phyloP scores from a whole-genome alignment of 805 yeast genomes.

The Candida nanaspora region DNA sequence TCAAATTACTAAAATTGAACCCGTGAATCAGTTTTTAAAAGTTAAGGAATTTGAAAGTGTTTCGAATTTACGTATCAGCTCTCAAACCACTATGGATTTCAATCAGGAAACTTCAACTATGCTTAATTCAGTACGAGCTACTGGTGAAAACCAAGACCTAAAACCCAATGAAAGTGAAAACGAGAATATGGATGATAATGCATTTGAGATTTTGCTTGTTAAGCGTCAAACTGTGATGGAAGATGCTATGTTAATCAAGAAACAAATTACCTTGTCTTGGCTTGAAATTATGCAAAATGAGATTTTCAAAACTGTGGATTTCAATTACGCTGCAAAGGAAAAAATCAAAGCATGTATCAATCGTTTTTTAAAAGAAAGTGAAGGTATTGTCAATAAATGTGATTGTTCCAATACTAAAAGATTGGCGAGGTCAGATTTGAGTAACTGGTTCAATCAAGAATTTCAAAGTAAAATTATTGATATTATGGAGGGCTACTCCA shows the following conservation, averaged over 20 bases:
- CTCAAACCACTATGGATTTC: not conserved
- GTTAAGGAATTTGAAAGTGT: not conserved
- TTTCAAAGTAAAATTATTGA: constrained; percentile 8
- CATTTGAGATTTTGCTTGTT: not conserved
- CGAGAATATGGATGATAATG: too few relatives aligned
- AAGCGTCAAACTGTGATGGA: constrained; percentile 20
- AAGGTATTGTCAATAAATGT: constrained; percentile 19
- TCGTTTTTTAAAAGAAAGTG: constrained; percentile 12
- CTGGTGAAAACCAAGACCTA: too few relatives aligned
- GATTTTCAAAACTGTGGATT: constrained; percentile 10
- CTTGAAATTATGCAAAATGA: constrained; percentile 13
- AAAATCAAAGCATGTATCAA: constrained; percentile 10
- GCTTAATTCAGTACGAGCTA: too few relatives aligned
- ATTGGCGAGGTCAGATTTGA: constrained; percentile 9
- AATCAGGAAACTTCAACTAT: too few relatives aligned
- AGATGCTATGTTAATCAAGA: constrained; percentile 27
- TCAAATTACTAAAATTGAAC: not conserved
- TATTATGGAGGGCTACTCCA: constrained; percentile 20
- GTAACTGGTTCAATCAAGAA: constrained; percentile 15
- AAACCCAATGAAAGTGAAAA: too few relatives aligned
- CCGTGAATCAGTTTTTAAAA: not conserved
- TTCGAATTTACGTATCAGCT: not conserved
- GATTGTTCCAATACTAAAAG: constrained; percentile 15
- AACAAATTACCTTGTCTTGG: constrained; percentile 29
- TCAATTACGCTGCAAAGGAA: constrained; percentile 10